These are phyloP conservation scores for Lichtheimia ornata DNA, from an alignment of 371 early-diverging fungal species.

Conservation along the genomic window DNA sequence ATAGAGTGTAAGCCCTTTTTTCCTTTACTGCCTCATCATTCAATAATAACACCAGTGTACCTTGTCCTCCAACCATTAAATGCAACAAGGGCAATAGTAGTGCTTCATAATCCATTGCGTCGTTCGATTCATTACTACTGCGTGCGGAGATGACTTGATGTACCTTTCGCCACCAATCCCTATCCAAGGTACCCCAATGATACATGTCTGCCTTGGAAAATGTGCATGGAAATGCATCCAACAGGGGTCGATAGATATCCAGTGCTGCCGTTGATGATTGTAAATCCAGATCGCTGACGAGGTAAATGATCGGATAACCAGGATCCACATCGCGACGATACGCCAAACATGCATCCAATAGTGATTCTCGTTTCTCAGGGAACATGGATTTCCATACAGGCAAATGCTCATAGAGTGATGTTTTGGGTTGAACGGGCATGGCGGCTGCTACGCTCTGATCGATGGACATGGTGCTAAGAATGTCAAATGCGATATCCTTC, in stretches of 20 bases:
- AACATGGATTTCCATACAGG: too few species aligned
- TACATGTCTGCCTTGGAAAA: constrained; percentile 26
- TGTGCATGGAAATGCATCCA: constrained; percentile 23
- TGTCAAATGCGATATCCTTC: constrained; percentile 26
- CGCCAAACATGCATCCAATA: constrained; percentile 1
- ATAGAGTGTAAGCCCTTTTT: not conserved
- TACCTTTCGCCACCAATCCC: not conserved
- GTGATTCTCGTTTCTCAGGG: not conserved
- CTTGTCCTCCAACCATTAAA: constrained; percentile 42
- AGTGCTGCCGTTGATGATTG: constrained; percentile 28
- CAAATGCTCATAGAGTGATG: not conserved
- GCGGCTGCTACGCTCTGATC: constrained; percentile 28
- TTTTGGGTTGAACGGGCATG: constrained; percentile 21
- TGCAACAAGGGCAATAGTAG: constrained; percentile 39
- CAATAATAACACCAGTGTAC: too few species aligned
- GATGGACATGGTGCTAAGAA: constrained; percentile 32
- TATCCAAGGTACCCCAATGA: not conserved
- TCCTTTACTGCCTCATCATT: not conserved
- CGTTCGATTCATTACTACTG: constrained; percentile 1
- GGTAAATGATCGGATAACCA: not conserved
- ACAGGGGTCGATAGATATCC: constrained; percentile 6
- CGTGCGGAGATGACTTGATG: not conserved
- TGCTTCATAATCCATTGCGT: constrained; percentile 26
- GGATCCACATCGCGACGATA: not conserved
- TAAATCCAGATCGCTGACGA: not conserved